These are phyloP conservation scores for Ascocoryne sarcoides DNA, from an alignment of 2,329 filamentous ascomycete genomes.

Conservation along the genomic window DNA sequence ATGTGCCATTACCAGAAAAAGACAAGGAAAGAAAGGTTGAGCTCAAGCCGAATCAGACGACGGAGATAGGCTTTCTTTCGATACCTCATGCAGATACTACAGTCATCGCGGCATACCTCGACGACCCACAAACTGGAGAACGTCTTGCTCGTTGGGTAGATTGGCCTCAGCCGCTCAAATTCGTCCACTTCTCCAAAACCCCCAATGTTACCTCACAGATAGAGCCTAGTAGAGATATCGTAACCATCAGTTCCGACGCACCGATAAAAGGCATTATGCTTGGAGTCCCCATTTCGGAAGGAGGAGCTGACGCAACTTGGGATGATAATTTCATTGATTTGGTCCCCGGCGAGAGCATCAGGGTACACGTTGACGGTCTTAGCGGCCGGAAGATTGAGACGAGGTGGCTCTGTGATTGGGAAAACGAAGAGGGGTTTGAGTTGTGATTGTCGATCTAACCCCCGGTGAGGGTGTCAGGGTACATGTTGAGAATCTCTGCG, in stretches of 20 bases:
- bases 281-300: slow-evolving; percentile 35
- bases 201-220: slow-evolving; percentile 34
- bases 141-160: slow-evolving; percentile 55
- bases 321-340: slow-evolving; percentile 60
- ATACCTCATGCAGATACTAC: slow-evolving; percentile 42
- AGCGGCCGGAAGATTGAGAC: slow-evolving; percentile 37
- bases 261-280: slow-evolving; percentile 54
- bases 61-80: slow-evolving; percentile 45
- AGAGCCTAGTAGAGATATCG: slow-evolving; percentile 26
- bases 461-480: too few relatives aligned
- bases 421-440: slow-evolving; percentile 14
- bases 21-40: slow-evolving; percentile 18
- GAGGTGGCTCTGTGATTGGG: slow-evolving; percentile 39
- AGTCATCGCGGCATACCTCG: slow-evolving; percentile 50
- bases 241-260: slow-evolving; percentile 48
- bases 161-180: slow-evolving; percentile 65
- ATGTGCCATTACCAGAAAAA: slow-evolving; percentile 35
- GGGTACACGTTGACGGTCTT: slow-evolving; percentile 41
- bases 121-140: slow-evolving; percentile 33
- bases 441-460: too few relatives aligned
- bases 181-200: slow-evolving; percentile 46
- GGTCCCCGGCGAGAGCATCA: slow-evolving; percentile 52
- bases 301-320: slow-evolving; percentile 47
- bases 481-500: too few relatives aligned
- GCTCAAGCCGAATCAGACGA: slow-evolving; percentile 41